Percentiles rank a stretch among this genome's conserved stretches.
phyloP scores from a whole-genome alignment of 202 grass and related monocot species.

The Hordeum pubiflorum region DNA sequence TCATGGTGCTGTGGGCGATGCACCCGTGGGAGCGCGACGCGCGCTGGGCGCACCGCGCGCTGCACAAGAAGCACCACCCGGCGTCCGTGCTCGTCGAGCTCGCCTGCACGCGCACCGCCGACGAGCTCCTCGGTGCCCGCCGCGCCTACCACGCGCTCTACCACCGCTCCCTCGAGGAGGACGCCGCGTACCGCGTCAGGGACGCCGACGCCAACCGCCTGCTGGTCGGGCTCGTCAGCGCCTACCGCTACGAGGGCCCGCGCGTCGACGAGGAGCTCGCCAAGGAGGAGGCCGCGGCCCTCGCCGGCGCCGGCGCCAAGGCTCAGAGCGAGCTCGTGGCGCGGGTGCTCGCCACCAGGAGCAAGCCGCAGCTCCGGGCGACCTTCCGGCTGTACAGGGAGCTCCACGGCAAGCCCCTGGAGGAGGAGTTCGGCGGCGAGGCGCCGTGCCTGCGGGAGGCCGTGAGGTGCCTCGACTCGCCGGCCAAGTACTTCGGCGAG shows the following conservation, averaged over 20 bases:
- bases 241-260: conserved; percentile 66
- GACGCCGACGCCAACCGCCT: conserved; percentile 36
- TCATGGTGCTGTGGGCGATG: conserved; percentile 69
- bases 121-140: conserved; percentile 61
- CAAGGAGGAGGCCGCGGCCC: conserved; percentile 51
- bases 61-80: conserved; percentile 49
- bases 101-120: conserved; percentile 68
- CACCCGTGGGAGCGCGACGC: conserved; percentile 85
- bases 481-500: conserved; percentile 59
- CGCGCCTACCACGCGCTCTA: conserved; percentile 72
- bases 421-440: conserved; percentile 44
- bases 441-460: conserved; percentile 47
- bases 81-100: conserved; percentile 57
- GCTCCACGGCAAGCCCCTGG: conserved; percentile 44
- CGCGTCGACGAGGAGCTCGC: conserved; percentile 45
- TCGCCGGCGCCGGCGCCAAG: conserved; percentile 19
- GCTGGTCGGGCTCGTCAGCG: conserved; percentile 49
- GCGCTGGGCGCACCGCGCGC: conserved; percentile 56
- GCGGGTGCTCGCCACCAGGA: conserved; percentile 62
- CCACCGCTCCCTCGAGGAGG: conserved; percentile 74
- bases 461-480: conserved; percentile 60
- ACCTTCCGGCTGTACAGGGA: conserved; percentile 64
- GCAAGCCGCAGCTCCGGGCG: conserved; percentile 62
- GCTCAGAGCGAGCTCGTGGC: conserved; percentile 39
- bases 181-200: conserved; percentile 66